Evolutionary conservation across 176 grass and related monocot genomes (phyloP), one percentile per base, ranked within the genome.

Genomic region (Poa annua): DNA sequence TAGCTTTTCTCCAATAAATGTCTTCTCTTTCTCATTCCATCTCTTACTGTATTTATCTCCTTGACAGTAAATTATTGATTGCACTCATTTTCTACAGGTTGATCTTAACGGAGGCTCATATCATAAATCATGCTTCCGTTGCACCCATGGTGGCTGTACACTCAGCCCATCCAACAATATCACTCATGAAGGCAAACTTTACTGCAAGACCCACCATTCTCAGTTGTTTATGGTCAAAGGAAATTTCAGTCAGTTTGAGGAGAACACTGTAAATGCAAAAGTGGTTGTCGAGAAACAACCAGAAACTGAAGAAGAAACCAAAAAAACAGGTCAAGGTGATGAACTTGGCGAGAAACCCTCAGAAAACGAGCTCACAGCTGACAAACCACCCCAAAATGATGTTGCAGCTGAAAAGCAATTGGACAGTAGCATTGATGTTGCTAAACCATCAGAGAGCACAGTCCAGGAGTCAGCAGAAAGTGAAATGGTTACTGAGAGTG

Each of bases 91-190:
- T 75, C 63, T 53, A 3, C 79, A 99, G 97, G 94, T 99, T 63
- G 71, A 85, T 57, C 87, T 99, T 55, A 79, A 99, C 72, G 97
- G 91, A 71, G 83, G 45, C 34, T 74, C 93, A 11, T 99, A 99
- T 87, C 97, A 99, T 73, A 94, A 94, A 84, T 86, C 91, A 63
- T 96, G 97, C 84, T 99, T 99, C 52, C 94, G 92, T 63, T 99
- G 97, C 75, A 90, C 76, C 81, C 91, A 94, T 74, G 97, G 97
- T 62, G 93, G 97, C 38, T 99, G 97, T 66, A 87, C 80, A 16
- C 94, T 99, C 34, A 94, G 62, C 65, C 84, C 93, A 73, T 92
- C 93, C 15, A 99, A 96, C 81, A 68, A 92, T 86, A 35, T 99
- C 19, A 78, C 91, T 4, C 97, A 99, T 53, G 97, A 99, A 34